Percentiles rank a stretch among this genome's conserved stretches.
phyloP scores from a whole-genome alignment of 805 yeast genomes.

The Wickerhamiella azymoides region DNA sequence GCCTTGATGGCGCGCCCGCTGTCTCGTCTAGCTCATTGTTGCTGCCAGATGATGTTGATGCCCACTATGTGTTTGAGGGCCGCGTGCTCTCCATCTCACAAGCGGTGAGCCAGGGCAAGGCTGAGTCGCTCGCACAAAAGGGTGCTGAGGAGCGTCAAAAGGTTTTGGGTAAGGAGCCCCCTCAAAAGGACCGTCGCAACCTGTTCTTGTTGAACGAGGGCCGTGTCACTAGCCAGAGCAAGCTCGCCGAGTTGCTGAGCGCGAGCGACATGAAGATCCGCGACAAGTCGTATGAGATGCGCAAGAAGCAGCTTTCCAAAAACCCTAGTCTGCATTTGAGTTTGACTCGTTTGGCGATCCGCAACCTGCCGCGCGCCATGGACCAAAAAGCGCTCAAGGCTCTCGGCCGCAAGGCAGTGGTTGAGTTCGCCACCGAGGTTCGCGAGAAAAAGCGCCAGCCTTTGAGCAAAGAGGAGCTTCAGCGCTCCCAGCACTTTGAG shows the following conservation, averaged over 20 bases:
- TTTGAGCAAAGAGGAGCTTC: conserved; percentile 74
- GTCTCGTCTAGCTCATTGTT: conserved; percentile 51
- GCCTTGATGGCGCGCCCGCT: conserved; percentile 69
- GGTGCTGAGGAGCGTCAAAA: conserved; percentile 63
- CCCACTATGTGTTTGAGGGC: conserved; percentile 79
- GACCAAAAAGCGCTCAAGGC: conserved; percentile 78
- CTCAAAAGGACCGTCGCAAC: conserved; percentile 71
- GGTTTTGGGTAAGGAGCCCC: conserved; percentile 64
- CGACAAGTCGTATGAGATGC: conserved; percentile 69
- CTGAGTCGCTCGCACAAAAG: conserved; percentile 55
- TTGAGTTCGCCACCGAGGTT: conserved; percentile 84
- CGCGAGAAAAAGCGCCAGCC: conserved; percentile 63
- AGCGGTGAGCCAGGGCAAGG: conserved; percentile 78
- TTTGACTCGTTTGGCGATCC: conserved; percentile 85
- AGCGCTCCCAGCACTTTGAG: conserved; percentile 62
- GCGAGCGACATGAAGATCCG: conserved; percentile 71
- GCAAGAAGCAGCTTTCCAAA: conserved; percentile 80
- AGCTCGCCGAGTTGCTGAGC: conserved; percentile 55
- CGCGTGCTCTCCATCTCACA: conserved; percentile 73
- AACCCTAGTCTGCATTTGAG: conserved; percentile 87
- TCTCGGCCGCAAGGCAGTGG: conserved; percentile 86
- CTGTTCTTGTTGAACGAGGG: conserved; percentile 86
- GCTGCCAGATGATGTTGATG: conserved; percentile 83
- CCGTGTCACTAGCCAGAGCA: conserved; percentile 67
- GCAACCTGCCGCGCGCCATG: conserved; percentile 90